A percentile compares a stretch with the other conserved stretches of the same genome.
Conservation (phyloP, 1,139 yeast genomes). For the Lodderomyces metapsilosis region DNA sequence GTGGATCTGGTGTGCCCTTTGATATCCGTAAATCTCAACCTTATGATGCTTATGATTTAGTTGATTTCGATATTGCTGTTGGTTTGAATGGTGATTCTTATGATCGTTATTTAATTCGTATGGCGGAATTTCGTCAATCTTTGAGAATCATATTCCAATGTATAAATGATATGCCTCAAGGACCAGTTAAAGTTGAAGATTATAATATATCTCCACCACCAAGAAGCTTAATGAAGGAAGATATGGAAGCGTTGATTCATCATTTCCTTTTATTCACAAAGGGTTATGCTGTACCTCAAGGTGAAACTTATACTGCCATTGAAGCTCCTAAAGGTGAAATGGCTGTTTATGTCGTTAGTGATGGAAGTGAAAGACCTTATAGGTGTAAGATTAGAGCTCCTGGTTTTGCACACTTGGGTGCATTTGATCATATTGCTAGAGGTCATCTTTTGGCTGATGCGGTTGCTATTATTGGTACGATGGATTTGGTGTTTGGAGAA, state of each 20-base stretch:
- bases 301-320: slow-evolving; percentile 88
- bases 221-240: slow-evolving; percentile 80
- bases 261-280: slow-evolving; percentile 85
- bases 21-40: slow-evolving; percentile 88
- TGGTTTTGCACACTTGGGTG: slow-evolving; percentile 87
- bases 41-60: slow-evolving; percentile 84
- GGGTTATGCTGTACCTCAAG: slow-evolving; percentile 87
- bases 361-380: slow-evolving; percentile 88
- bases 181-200: slow-evolving; percentile 90
- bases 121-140: slow-evolving; percentile 92
- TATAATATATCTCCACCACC: slow-evolving; percentile 85
- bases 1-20: slow-evolving; percentile 88
- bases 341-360: slow-evolving; percentile 88
- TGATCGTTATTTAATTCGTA: slow-evolving; percentile 83
- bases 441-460: slow-evolving; percentile 91
- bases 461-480: slow-evolving; percentile 91
- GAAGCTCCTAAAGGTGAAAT: slow-evolving; percentile 97
- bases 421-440: slow-evolving; percentile 81
- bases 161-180: slow-evolving; percentile 88
- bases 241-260: slow-evolving; percentile 90
- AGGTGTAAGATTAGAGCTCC: slow-evolving; percentile 93
- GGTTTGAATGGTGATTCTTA: slow-evolving; percentile 90
- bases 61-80: slow-evolving; percentile 84
- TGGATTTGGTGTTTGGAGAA: slow-evolving; percentile 94
- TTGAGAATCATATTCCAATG: slow-evolving; percentile 88